These are phyloP conservation scores for Limnanthes douglasii DNA, from an alignment of 345 rosid genomes.

Conservation along the genomic window DNA sequence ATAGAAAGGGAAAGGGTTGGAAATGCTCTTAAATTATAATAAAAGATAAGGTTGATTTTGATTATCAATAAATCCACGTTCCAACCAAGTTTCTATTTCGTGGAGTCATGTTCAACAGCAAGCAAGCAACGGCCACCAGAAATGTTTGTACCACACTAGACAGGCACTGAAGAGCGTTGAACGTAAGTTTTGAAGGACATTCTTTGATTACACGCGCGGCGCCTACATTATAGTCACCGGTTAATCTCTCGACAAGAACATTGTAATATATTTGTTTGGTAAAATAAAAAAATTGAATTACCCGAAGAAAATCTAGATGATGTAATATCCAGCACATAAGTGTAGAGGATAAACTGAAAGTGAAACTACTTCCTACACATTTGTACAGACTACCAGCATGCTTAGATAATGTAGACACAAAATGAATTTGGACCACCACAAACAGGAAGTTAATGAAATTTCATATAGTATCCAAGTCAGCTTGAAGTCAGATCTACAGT, in stretches of 20 bases:
- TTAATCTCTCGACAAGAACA: neutral
- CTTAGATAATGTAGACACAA: too few relatives aligned
- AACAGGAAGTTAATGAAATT: slow-evolving; percentile 9
- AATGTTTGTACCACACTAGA: slow-evolving; percentile 12
- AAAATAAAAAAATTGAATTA: neutral
- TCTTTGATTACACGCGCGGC: slow-evolving; percentile 7
- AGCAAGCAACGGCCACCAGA: slow-evolving; percentile 12
- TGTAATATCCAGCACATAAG: too few relatives aligned
- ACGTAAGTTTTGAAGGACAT: slow-evolving; percentile 13
- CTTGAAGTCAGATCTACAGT: slow-evolving; percentile 2
- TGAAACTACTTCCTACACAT: too few relatives aligned
- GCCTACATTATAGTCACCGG: neutral
- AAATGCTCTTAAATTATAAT: too few relatives aligned
- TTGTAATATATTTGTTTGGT: too few relatives aligned
- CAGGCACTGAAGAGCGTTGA: slow-evolving; percentile 10
- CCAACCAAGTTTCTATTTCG: slow-evolving; percentile 14
- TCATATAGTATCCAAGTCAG: slow-evolving; percentile 3
- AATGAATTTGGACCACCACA: slow-evolving; percentile 1
- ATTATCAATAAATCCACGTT: slow-evolving; percentile 6
- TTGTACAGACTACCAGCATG: too few relatives aligned
- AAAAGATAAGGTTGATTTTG: too few relatives aligned
- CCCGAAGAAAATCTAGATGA: slow-evolving; percentile 12
- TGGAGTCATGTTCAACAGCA: slow-evolving; percentile 11
- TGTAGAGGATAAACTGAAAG: too few relatives aligned
- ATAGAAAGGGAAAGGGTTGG: too few relatives aligned